Conservation (phyloP, 2,329 filamentous ascomycete genomes). For the Calonectria ilicicola region DNA sequence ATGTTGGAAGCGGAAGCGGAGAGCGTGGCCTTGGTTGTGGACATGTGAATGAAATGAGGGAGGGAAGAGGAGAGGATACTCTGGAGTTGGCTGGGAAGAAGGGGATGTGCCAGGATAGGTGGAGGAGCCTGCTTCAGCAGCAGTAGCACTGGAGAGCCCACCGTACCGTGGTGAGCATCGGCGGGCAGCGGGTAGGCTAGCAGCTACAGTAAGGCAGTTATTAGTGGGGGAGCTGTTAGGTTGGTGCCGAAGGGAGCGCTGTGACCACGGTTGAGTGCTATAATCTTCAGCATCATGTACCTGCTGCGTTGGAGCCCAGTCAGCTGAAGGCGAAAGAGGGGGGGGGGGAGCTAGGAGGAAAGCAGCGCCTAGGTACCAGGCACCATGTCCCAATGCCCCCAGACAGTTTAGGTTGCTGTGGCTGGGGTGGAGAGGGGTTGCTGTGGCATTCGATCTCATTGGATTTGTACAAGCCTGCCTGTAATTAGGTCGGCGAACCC, state of each 20-base stretch:
- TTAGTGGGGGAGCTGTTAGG: conserved; percentile 5
- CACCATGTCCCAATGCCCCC: background rate
- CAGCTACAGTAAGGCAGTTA: background rate
- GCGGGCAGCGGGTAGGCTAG: conserved; percentile 4
- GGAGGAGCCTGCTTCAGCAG: conserved; percentile 17
- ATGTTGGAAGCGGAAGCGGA: conserved; percentile 29
- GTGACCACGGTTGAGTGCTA: background rate
- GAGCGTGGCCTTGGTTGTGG: conserved; percentile 34
- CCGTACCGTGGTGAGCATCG: conserved; percentile 7
- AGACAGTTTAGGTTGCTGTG: conserved; percentile 21
- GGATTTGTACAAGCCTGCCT: background rate
- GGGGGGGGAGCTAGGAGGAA: background rate
- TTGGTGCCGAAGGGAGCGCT: background rate
- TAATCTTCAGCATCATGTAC: conserved; percentile 1
- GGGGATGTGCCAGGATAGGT: conserved; percentile 19
- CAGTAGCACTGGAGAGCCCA: background rate
- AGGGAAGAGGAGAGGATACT: conserved; percentile 31
- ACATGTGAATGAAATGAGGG: conserved; percentile 45
- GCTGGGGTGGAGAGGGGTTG: conserved; percentile 22
- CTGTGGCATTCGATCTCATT: conserved; percentile 21
- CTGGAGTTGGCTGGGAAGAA: conserved; percentile 23
- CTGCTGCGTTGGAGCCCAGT: conserved; percentile 8
- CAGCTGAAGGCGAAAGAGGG: background rate
- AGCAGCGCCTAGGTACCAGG: conserved; percentile 12
- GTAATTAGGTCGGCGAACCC: background rate